Conservation (phyloP, 495 filamentous ascomycete species). For the Xylaria venustula region DNA sequence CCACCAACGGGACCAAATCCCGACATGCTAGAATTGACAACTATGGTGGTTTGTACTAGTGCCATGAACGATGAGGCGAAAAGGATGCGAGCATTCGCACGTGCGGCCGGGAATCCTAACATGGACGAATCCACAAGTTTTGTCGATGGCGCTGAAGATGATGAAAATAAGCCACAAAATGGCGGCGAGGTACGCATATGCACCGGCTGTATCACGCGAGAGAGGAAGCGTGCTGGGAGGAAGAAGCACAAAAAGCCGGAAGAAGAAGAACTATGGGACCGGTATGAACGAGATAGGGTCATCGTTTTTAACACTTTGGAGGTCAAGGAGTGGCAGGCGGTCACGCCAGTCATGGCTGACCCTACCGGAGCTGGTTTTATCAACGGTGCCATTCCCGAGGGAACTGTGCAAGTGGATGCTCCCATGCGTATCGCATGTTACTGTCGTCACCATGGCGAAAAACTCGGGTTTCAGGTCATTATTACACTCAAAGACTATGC, state of each 20-base stretch:
- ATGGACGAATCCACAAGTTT: constrained; percentile 7
- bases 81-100: constrained; percentile 60
- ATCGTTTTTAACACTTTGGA: constrained; percentile 95
- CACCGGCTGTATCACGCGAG: constrained; percentile 74
- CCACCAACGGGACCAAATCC: constrained; percentile 55
- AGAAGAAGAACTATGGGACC: constrained; percentile 77
- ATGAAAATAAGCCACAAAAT: constrained; percentile 71
- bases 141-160: constrained; percentile 30
- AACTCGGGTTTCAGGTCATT: constrained; percentile 88
- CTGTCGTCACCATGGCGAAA: constrained; percentile 90
- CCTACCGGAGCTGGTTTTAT: constrained; percentile 27
- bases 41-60: constrained; percentile 83
- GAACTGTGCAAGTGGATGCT: constrained; percentile 70
- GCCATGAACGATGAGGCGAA: constrained; percentile 78
- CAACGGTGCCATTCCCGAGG: constrained; percentile 49
- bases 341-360: constrained; percentile 37
- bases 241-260: constrained; percentile 86
- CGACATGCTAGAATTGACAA: constrained; percentile 78
- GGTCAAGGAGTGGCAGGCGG: constrained; percentile 76
- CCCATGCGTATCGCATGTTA: constrained; percentile 98
- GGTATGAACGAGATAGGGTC: constrained; percentile 73
- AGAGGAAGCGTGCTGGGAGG: constrained; percentile 82
- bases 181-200: constrained; percentile 91
- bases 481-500: constrained; percentile 84
- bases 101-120: constrained; percentile 49